Evolutionary conservation across 176 grass and related monocot species (phyloP), one percentile per base, ranked within the genome.

Genomic region (Oryza meridionalis): DNA sequence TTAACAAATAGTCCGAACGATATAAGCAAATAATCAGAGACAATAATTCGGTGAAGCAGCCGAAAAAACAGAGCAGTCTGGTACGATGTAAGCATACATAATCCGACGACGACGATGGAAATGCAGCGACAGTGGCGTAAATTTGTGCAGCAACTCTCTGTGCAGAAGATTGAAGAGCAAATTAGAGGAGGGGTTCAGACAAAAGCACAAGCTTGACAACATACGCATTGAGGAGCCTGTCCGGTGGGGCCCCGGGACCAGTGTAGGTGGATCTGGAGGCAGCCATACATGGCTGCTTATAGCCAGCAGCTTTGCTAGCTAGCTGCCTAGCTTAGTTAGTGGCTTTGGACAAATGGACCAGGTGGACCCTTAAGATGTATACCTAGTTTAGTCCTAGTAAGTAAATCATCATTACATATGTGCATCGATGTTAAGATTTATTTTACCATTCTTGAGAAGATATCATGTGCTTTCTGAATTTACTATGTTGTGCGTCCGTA

Each of bases 261-360:
- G 88, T 87, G 88, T 77, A 67, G 79, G 49, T 83, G 88, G 88
- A 90, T 90, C 88, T 75, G 88, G 84, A 51, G 75, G 84, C 81
- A 83, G 26, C 5, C 50, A 73, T 8, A n/a, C 84, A 78, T 35
- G 65, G 42, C 24, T 59, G 84, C 77, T 13, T 7, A 12, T 7
- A 12, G 16, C 50, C 50, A 55, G 50, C 50, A 55, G 51, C 53
- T 8, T 3, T 31, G 65, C 79, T 71, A 47, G 58, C 74, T 71
- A 65, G 63, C 25, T 37, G 72, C 66, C 64, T 13, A 58, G 53
- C 16, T 55, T 21, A 5, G 24, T 19, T 51, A 25, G 29, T 32
- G 17, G 38, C 43, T 50, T 22, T 21, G 45, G 19, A 22, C 14
- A 55, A 9, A 43, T 84, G 87, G 87, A 81, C 70, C 77, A 31